A percentile compares a stretch with the other conserved stretches of the same genome.
Evolutionary conservation across 805 yeast genomes (phyloP).

Genomic region (Saturnispora besseyi): DNA sequence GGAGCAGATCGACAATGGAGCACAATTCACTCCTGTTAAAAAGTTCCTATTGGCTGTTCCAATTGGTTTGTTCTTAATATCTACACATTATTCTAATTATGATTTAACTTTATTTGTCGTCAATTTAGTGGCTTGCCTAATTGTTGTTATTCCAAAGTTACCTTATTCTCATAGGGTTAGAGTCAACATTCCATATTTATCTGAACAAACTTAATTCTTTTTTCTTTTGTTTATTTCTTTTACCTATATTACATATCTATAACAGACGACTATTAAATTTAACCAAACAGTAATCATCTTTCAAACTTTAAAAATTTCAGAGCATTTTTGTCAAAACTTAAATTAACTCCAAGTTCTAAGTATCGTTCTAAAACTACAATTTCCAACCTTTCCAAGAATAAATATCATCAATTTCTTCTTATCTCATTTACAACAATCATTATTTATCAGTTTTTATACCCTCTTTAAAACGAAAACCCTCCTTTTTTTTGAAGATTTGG

Average conservation of each 20-base stretch:
- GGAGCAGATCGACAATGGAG: constrained; percentile 90
- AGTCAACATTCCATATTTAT: constrained; percentile 40
- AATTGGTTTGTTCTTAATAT: constrained; percentile 69
- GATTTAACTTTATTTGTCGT: constrained; percentile 69
- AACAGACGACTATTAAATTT: too few relatives aligned
- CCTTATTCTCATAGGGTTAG: constrained; percentile 76
- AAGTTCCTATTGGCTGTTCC: constrained; percentile 92
- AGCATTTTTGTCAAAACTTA: too few relatives aligned
- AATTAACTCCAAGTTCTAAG: too few relatives aligned
- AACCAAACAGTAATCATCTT: too few relatives aligned
- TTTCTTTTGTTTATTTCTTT: neutral
- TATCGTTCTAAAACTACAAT: too few relatives aligned
- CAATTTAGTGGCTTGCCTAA: constrained; percentile 71
- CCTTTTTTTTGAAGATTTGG: too few relatives aligned
- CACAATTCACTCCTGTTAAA: constrained; percentile 93
- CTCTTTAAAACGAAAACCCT: too few relatives aligned
- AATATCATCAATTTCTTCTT: too few relatives aligned
- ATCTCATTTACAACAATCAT: too few relatives aligned
- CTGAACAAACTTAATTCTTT: neutral
- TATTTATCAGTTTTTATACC: too few relatives aligned
- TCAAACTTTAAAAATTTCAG: neutral
- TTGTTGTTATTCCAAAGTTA: constrained; percentile 86
- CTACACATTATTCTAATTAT: constrained; percentile 86
- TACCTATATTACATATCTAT: neutral
- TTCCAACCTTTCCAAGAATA: too few relatives aligned